Conservation (phyloP, 768 basidiomycete genomes). For the Paxillus involutus region DNA sequence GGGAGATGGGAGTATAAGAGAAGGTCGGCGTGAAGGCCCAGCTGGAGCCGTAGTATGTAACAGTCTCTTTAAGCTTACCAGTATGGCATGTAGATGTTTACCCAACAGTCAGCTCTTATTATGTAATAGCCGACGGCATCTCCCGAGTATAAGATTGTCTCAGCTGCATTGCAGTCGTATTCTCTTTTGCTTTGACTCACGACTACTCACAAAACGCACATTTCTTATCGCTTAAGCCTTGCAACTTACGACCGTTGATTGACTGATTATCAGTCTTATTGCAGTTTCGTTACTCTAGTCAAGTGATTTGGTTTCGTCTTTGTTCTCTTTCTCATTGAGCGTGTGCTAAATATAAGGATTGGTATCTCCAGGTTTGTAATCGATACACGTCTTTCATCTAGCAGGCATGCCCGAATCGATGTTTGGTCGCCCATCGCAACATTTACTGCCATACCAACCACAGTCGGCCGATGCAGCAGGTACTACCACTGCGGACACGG, state of each 20-base stretch:
- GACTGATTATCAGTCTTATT: not conserved
- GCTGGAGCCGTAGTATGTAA: too few species aligned
- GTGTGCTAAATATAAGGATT: conserved; percentile 16
- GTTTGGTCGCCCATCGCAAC: conserved; percentile 27
- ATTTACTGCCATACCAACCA: conserved; percentile 20
- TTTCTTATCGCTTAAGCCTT: not conserved
- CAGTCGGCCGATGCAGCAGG: not conserved
- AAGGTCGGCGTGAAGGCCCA: too few species aligned
- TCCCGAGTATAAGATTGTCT: too few species aligned
- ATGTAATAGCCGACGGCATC: too few species aligned
- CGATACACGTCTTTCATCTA: conserved; percentile 1
- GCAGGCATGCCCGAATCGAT: conserved; percentile 27
- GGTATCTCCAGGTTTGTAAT: conserved; percentile 7
- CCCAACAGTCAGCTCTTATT: too few species aligned
- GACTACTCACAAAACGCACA: too few species aligned
- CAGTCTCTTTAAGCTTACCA: too few species aligned
- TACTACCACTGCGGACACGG: not conserved
- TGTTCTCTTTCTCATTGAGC: not conserved
- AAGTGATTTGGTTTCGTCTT: conserved; percentile 14
- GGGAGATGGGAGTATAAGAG: too few species aligned
- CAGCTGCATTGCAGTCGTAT: too few species aligned
- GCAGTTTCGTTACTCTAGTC: not conserved
- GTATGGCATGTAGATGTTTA: too few species aligned
- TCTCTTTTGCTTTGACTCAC: too few species aligned
- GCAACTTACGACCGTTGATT: too few species aligned